Conservation (phyloP, 768 basidiomycete species). For the Trametopsis cervina region DNA sequence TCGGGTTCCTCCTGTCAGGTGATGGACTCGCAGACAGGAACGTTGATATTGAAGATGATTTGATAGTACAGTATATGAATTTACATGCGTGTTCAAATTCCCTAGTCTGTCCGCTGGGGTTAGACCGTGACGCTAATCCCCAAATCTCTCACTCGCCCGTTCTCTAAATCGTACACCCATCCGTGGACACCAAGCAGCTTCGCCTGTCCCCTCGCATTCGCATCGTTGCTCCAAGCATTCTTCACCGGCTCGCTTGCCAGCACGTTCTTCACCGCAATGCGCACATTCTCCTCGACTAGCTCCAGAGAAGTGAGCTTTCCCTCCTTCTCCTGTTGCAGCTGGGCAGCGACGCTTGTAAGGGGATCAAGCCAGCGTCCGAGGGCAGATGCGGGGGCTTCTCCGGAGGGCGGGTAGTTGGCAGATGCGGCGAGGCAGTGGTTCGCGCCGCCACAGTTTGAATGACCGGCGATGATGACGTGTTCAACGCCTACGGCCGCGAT, state of each 20-base stretch:
- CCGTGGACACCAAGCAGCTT: conserved; percentile 28
- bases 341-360: conserved; percentile 42
- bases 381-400: conserved; percentile 14
- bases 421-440: conserved; percentile 45
- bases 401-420: neutral
- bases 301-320: neutral
- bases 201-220: conserved; percentile 20
- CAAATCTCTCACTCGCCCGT: conserved; percentile 53
- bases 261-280: conserved; percentile 24
- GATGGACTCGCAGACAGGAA: too few relatives aligned
- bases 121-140: conserved; percentile 27
- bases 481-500: conserved; percentile 46
- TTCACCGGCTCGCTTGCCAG: conserved; percentile 16
- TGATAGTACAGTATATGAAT: too few relatives aligned
- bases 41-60: too few relatives aligned
- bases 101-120: too few relatives aligned
- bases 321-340: neutral
- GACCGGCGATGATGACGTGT: conserved; percentile 82
- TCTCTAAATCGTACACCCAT: conserved; percentile 65
- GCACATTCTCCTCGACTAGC: conserved; percentile 52
- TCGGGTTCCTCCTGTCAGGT: too few relatives aligned
- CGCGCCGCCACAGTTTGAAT: conserved; percentile 78
- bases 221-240: conserved; percentile 22
- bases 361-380: conserved; percentile 71
- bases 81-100: neutral